Evolutionary conservation across 495 filamentous ascomycete genomes (phyloP), one percentile per base, ranked within the genome.

Genomic region (Penicillium samsonianum): DNA sequence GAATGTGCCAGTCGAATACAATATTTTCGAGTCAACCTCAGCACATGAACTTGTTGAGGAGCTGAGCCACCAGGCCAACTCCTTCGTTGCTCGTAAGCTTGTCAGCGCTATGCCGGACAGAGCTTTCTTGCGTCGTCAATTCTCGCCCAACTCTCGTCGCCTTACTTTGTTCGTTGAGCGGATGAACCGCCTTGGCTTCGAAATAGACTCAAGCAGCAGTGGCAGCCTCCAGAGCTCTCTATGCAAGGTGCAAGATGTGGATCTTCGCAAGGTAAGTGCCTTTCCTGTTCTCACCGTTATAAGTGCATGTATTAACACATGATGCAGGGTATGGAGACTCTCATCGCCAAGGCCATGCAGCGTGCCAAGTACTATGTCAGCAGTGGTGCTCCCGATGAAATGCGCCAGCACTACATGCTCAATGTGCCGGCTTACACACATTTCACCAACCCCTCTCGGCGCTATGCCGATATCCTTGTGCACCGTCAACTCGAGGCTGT

Each of bases 351-450:
- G 76, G 83, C 89, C 44, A 97, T 97, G 91, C 89, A 90, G 62
- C 89, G 92, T 33, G 94, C 95, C 60, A 97, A 97, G 73, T 98
- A 98, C 75, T 93, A 82, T 65, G 89, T 97, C 61, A 81, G 88
- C 22, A 82, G 87, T 64, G 92, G 88, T 74, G 79, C 84, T 25
- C 70, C 83, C 47, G 84, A 87, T 67, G 87, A 91, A 33, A 80
- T 88, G 55, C 85, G 88, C 69, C 82, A 87, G 51, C 94, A 98
- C 70, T 98, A 94, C 72, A 87, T 91, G 23, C 80, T 96, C 46
- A 98, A 98, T 70, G 76, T 96, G 45, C 92, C 95, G 0, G 79
- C 96, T 10, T 98, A 96, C 78, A 98, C 95, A 51, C 94, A 98
- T 69, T 98, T 98, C 75, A 98, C 94, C 3, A 93, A 91, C 69